phyloP scores from a whole-genome alignment of 2,329 filamentous ascomycete species.

The Colletotrichum karsti region DNA sequence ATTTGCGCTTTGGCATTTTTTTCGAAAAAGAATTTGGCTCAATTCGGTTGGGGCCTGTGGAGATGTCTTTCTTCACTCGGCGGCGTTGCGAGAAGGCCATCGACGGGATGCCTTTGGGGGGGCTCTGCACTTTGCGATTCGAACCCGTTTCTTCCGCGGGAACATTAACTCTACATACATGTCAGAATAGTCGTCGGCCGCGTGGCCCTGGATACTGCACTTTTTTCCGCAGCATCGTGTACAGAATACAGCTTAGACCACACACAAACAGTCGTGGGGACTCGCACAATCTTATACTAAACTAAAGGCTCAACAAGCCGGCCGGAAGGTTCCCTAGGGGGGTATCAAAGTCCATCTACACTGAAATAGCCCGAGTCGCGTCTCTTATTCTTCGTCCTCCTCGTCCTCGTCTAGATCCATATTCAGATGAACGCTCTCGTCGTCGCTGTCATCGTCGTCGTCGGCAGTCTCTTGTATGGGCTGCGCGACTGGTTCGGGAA shows the following conservation, averaged over 20 bases:
- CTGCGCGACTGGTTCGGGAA: conserved; percentile 7
- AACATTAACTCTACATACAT: conserved; percentile 10
- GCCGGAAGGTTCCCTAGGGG: not conserved
- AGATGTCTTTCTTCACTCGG: conserved; percentile 11
- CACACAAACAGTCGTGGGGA: not conserved
- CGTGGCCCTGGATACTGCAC: conserved; percentile 22
- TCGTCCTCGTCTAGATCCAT: conserved; percentile 66
- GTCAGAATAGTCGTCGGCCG: conserved; percentile 1
- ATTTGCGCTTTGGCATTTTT: not conserved
- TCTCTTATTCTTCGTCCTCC: conserved; percentile 41
- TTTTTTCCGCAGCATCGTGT: conserved; percentile 20
- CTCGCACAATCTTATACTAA: no score
- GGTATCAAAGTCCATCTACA: conserved; percentile 21
- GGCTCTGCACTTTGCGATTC: conserved; percentile 8
- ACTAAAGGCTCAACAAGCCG: not conserved
- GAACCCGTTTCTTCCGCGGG: not conserved
- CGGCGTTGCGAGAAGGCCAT: conserved; percentile 23
- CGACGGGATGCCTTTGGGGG: not conserved
- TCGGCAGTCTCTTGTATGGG: conserved; percentile 41
- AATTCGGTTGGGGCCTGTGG: not conserved
- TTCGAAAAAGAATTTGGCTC: not conserved
- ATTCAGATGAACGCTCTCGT: conserved; percentile 66
- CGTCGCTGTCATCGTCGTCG: conserved; percentile 56
- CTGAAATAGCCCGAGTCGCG: not conserved
- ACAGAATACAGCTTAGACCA: conserved; percentile 15